Conservation (phyloP, 2,329 filamentous ascomycete genomes). For the Aureobasidium sp. region DNA sequence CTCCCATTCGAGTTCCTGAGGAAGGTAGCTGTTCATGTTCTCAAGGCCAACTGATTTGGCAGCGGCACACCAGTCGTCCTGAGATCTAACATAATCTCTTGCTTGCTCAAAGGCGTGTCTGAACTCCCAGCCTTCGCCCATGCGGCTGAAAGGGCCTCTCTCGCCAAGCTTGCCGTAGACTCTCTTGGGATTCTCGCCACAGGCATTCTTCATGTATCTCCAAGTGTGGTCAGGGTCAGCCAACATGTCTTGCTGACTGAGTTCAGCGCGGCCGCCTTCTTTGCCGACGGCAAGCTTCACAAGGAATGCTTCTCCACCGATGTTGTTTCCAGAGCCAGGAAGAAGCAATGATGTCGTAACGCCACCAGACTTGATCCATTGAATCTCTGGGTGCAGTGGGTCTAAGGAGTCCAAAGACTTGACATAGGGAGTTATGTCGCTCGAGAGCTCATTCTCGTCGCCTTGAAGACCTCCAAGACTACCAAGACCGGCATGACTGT, state of each 20-base stretch:
- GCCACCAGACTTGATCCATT: conserved; percentile 64
- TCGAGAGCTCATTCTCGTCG: conserved; percentile 57
- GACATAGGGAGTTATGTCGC: conserved; percentile 59
- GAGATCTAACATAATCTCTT: conserved; percentile 45
- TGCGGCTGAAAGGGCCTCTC: conserved; percentile 49
- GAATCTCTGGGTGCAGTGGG: conserved; percentile 55
- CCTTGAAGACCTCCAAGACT: conserved; percentile 49
- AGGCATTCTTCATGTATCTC: conserved; percentile 72
- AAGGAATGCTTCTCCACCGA: conserved; percentile 61
- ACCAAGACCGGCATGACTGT: conserved; percentile 56
- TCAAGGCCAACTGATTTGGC: conserved; percentile 45
- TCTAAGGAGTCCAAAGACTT: conserved; percentile 58
- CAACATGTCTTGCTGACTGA: conserved; percentile 55
- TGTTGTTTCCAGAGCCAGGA: conserved; percentile 64
- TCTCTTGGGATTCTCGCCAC: conserved; percentile 60
- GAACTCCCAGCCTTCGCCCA: conserved; percentile 64
- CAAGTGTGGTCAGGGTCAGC: conserved; percentile 57
- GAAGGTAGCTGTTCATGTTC: conserved; percentile 50
- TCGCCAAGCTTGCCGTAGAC: conserved; percentile 50
- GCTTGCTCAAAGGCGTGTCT: conserved; percentile 60
- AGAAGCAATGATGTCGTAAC: conserved; percentile 61
- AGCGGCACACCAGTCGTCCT: conserved; percentile 60
- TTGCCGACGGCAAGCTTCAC: conserved; percentile 60
- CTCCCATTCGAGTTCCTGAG: conserved; percentile 56
- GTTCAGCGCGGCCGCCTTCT: conserved; percentile 52